phyloP scores from a whole-genome alignment of 257 asterid genomes.

The Jacaranda copaia region DNA sequence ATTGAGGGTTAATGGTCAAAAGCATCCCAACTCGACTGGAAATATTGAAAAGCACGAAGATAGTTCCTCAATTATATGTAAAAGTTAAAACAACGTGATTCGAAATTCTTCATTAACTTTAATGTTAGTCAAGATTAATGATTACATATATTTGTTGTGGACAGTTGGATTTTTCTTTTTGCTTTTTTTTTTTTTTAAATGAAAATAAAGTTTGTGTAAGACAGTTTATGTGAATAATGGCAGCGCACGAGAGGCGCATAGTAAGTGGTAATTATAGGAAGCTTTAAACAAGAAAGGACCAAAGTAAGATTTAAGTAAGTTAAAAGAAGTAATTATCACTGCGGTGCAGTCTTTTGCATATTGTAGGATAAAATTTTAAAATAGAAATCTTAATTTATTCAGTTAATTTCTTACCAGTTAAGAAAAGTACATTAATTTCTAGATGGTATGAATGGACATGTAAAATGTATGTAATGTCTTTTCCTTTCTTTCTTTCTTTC shows the following conservation, averaged over 20 bases:
- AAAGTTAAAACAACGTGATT: constrained; percentile 42
- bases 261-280: constrained; percentile 34
- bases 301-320: constrained; percentile 15
- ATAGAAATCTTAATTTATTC: not conserved
- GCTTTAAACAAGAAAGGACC: constrained; percentile 30
- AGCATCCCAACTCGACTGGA: constrained; percentile 34
- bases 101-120: constrained; percentile 42
- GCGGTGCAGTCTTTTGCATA: constrained; percentile 16
- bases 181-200: not conserved
- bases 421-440: not conserved
- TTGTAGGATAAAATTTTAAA: not conserved
- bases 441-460: not conserved
- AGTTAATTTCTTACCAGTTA: not conserved
- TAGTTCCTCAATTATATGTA: constrained; percentile 40
- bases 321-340: constrained; percentile 28
- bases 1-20: constrained; percentile 42
- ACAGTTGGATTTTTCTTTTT: constrained; percentile 43
- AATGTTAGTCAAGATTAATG: constrained; percentile 52
- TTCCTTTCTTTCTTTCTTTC: not conserved
- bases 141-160: constrained; percentile 47
- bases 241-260: constrained; percentile 49
- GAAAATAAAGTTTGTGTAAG: constrained; percentile 38
- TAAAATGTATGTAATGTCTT: no score
- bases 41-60: constrained; percentile 37
- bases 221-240: constrained; percentile 43